A percentile compares a stretch with the other conserved stretches of the same genome.
Conservation (phyloP, 2,329 filamentous ascomycete species). For the Pestalotiopsis sp. region DNA sequence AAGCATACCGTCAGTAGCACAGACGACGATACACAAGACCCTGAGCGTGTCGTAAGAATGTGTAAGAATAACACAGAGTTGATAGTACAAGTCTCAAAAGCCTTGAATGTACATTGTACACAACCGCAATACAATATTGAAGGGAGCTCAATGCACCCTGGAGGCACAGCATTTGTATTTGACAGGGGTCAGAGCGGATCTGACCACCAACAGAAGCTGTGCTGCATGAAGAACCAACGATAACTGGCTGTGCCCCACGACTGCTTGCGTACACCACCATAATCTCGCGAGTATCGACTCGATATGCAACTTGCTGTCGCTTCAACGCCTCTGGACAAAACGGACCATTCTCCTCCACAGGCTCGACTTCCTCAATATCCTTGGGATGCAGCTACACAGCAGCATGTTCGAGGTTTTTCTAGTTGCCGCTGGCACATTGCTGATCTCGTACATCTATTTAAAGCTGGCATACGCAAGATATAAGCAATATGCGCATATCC, state of each 20-base stretch:
- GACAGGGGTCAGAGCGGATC: background rate
- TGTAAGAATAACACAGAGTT: too few relatives aligned
- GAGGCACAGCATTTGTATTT: too few relatives aligned
- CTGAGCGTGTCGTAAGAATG: too few relatives aligned
- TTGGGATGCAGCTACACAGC: background rate
- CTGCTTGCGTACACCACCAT: background rate
- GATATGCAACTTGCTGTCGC: too few relatives aligned
- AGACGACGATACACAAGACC: too few relatives aligned
- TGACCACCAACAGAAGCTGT: background rate
- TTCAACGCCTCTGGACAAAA: background rate
- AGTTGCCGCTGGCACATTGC: background rate
- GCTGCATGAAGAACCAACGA: background rate
- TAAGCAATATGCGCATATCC: slow-evolving; percentile 6
- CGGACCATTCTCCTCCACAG: background rate
- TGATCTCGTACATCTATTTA: background rate
- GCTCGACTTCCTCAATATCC: background rate
- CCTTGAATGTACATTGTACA: too few relatives aligned
- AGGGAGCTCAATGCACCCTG: too few relatives aligned
- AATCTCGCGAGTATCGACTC: too few relatives aligned
- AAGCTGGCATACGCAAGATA: background rate
- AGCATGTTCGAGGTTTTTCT: background rate
- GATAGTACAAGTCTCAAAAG: too few relatives aligned
- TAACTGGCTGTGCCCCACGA: background rate
- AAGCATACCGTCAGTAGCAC: too few relatives aligned
- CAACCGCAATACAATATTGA: too few relatives aligned